Evolutionary conservation across 352 stramenopile genomes (phyloP).

Genomic region (Phytophthora pseudosyringae): DNA sequence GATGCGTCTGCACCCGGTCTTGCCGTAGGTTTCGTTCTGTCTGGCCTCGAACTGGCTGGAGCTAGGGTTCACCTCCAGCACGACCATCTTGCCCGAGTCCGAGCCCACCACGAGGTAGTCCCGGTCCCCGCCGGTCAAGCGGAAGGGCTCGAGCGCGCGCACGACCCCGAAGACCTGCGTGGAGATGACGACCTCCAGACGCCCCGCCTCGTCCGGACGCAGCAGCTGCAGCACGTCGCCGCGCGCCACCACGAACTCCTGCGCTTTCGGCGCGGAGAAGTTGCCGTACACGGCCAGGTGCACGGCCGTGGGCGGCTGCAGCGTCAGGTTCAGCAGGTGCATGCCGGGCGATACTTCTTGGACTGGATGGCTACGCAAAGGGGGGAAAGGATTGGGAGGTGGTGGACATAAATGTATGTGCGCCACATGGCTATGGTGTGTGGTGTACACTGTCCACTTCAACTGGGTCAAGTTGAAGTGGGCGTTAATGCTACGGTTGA

Average conservation of each 20-base stretch:
- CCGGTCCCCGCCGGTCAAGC: slow-evolving; percentile 83
- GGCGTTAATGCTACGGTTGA: not conserved
- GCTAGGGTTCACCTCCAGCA: slow-evolving; percentile 94
- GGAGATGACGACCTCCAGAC: slow-evolving; percentile 81
- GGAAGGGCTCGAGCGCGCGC: slow-evolving; percentile 92
- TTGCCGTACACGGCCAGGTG: slow-evolving; percentile 91
- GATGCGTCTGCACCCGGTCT: slow-evolving; percentile 96
- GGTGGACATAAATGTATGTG: not conserved
- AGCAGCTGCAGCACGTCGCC: slow-evolving; percentile 96
- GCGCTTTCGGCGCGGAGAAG: slow-evolving; percentile 90
- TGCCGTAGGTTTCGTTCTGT: slow-evolving; percentile 96
- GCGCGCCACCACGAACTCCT: slow-evolving; percentile 95
- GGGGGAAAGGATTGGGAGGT: slow-evolving; percentile 1
- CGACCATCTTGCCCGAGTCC: slow-evolving; percentile 96
- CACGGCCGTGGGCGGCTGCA: slow-evolving; percentile 84
- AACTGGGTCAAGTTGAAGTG: slow-evolving; percentile 3
- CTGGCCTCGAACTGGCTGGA: slow-evolving; percentile 81
- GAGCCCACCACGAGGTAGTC: slow-evolving; percentile 97
- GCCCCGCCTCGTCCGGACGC: slow-evolving; percentile 72
- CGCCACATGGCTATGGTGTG: not conserved
- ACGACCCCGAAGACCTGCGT: slow-evolving; percentile 93
- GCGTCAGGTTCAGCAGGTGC: slow-evolving; percentile 90
- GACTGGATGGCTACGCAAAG: slow-evolving; percentile 11
- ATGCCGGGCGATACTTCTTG: slow-evolving; percentile 39
- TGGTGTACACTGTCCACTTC: not conserved